Evolutionary conservation across 805 yeast genomes (phyloP).

Genomic region (Wickerhamomyces tratensis): DNA sequence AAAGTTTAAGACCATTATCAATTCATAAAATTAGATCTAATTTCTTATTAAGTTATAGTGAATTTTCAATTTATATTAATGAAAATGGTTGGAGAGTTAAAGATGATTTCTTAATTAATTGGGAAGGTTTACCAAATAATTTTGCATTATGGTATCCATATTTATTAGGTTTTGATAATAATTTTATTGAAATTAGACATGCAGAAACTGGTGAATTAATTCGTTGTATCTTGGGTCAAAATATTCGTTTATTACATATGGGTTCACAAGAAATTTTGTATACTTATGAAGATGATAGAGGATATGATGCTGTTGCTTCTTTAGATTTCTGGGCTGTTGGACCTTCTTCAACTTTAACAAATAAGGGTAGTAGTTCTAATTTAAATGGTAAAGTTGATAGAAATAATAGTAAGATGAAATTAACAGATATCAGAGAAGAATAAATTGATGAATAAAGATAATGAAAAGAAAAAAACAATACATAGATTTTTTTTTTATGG

Average conservation of each 20-base stretch:
- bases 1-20: constrained; percentile 80
- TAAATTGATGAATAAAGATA: not conserved
- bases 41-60: constrained; percentile 82
- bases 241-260: constrained; percentile 79
- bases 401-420: constrained; percentile 21
- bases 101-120: constrained; percentile 86
- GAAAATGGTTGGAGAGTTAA: constrained; percentile 94
- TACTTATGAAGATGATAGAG: constrained; percentile 84
- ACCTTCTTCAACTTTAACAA: constrained; percentile 5
- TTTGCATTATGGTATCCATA: constrained; percentile 95
- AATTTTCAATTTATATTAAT: constrained; percentile 90
- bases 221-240: constrained; percentile 86
- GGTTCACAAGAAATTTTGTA: constrained; percentile 90
- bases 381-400: not conserved
- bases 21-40: constrained; percentile 85
- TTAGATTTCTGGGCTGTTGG: constrained; percentile 72
- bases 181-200: constrained; percentile 86
- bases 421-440: not conserved
- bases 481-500: no score
- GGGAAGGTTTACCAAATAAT: constrained; percentile 95
- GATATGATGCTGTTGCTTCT: constrained; percentile 86
- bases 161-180: constrained; percentile 79
- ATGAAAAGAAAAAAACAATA: no score
- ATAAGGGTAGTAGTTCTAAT: constrained; percentile 6
- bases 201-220: constrained; percentile 81